These are phyloP conservation scores for Agaricus sinodeliciosus DNA, from an alignment of 768 basidiomycete genomes.

Conservation along the genomic window DNA sequence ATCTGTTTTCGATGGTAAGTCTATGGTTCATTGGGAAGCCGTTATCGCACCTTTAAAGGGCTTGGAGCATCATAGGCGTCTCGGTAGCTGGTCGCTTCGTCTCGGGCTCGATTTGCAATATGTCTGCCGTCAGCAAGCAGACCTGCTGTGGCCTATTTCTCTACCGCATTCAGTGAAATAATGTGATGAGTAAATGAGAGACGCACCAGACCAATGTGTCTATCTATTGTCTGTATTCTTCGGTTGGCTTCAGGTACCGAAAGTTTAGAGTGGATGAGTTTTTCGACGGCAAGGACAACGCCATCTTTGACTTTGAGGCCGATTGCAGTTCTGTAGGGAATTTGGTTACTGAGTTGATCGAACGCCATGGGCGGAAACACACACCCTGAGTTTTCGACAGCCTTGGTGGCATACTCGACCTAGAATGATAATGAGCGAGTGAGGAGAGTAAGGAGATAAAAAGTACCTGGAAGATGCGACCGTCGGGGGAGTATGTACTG, in stretches of 20 bases:
- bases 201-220: slow-evolving; percentile 85
- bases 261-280: slow-evolving; percentile 92
- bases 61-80: slow-evolving; percentile 68
- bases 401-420: slow-evolving; percentile 98
- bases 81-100: slow-evolving; percentile 73
- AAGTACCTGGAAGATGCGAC: slow-evolving; percentile 91
- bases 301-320: slow-evolving; percentile 94
- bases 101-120: slow-evolving; percentile 75
- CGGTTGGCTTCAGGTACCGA: slow-evolving; percentile 89
- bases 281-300: slow-evolving; percentile 94
- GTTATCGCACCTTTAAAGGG: slow-evolving; percentile 63
- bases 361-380: slow-evolving; percentile 14
- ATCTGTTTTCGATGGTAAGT: slow-evolving; percentile 17
- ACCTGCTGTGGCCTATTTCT: slow-evolving; percentile 79
- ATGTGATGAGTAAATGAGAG: background rate
- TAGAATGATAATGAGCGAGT: slow-evolving; percentile 23
- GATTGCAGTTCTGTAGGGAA: slow-evolving; percentile 74
- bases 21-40: slow-evolving; percentile 9
- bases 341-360: background rate
- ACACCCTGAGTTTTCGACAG: slow-evolving; percentile 97
- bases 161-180: slow-evolving; percentile 7
- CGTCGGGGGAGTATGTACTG: slow-evolving; percentile 93
- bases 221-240: slow-evolving; percentile 89
- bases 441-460: background rate
- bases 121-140: slow-evolving; percentile 91